phyloP scores from a whole-genome alignment of 2,329 filamentous ascomycete genomes.

The Aspergillus pseudoterreus region DNA sequence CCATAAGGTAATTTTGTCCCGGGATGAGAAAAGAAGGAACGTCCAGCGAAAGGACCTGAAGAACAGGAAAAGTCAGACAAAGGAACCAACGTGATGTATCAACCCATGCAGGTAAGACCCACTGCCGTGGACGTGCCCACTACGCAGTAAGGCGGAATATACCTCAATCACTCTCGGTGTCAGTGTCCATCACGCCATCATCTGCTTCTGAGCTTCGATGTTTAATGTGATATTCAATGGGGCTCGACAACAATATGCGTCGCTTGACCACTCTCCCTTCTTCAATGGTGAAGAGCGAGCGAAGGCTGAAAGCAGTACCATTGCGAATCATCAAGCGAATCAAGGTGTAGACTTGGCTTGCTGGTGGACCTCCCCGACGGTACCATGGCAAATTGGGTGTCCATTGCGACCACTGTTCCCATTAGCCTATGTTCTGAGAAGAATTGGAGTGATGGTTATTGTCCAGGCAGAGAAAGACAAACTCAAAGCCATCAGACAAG shows the following conservation, averaged over 20 bases:
- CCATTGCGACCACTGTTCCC: background rate
- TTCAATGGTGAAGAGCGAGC: constrained; percentile 19
- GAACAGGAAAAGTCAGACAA: no score
- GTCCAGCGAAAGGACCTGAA: no score
- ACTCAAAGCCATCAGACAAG: background rate
- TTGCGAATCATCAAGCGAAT: background rate
- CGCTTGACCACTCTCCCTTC: constrained; percentile 43
- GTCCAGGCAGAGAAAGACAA: background rate
- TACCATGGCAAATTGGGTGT: background rate
- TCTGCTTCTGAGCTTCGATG: background rate
- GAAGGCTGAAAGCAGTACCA: background rate
- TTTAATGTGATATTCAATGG: background rate
- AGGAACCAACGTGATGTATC: no score
- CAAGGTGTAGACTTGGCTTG: background rate
- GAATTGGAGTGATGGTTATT: background rate
- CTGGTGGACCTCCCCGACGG: background rate
- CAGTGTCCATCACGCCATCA: background rate
- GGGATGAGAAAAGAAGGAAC: no score
- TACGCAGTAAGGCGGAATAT: background rate
- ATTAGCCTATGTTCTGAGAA: background rate
- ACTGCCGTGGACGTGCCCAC: background rate
- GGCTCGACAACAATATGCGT: background rate
- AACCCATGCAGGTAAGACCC: no score
- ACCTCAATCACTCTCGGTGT: background rate
- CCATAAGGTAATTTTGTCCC: no score